Conservation (phyloP, 2,329 filamentous ascomycete genomes). For the Juglanconis juglandina region DNA sequence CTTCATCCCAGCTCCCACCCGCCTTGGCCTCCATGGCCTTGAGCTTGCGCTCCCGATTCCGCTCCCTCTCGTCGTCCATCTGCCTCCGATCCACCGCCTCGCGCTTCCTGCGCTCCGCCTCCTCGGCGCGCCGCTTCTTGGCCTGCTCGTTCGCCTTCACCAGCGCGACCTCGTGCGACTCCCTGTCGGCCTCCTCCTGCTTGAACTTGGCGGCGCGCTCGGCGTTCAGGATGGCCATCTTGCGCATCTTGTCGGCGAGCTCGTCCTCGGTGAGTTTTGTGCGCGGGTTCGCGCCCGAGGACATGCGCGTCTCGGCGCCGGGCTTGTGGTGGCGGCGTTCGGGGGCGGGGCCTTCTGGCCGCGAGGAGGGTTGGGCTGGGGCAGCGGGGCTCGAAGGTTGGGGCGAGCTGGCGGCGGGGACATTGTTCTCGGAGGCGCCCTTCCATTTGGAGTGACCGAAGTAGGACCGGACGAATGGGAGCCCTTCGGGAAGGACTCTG, state of each 20-base stretch:
- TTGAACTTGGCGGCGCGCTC: conserved; percentile 60
- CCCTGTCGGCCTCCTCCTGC: conserved; percentile 54
- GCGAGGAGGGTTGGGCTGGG: neutral
- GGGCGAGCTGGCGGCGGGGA: conserved; percentile 7
- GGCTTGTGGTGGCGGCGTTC: conserved; percentile 32
- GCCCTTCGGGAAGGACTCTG: too few relatives aligned
- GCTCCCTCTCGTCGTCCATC: conserved; percentile 57
- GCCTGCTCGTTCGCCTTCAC: conserved; percentile 56
- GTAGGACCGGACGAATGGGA: too few relatives aligned
- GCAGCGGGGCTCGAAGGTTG: conserved; percentile 20
- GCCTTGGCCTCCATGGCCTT: conserved; percentile 54
- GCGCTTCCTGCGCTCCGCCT: conserved; percentile 48
- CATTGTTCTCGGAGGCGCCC: too few relatives aligned
- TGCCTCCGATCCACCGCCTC: conserved; percentile 50
- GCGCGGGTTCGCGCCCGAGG: conserved; percentile 56
- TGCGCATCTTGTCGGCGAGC: conserved; percentile 57
- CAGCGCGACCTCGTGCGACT: conserved; percentile 51
- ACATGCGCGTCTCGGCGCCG: conserved; percentile 39
- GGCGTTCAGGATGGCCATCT: conserved; percentile 56
- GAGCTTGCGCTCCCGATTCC: conserved; percentile 59
- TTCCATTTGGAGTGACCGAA: too few relatives aligned
- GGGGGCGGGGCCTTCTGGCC: conserved; percentile 17
- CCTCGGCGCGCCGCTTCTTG: conserved; percentile 47
- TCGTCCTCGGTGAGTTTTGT: conserved; percentile 59
- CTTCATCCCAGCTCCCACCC: conserved; percentile 56